Evolutionary conservation across 2,329 filamentous ascomycete genomes (phyloP).

Genomic region (Malbranchea zuffiana): DNA sequence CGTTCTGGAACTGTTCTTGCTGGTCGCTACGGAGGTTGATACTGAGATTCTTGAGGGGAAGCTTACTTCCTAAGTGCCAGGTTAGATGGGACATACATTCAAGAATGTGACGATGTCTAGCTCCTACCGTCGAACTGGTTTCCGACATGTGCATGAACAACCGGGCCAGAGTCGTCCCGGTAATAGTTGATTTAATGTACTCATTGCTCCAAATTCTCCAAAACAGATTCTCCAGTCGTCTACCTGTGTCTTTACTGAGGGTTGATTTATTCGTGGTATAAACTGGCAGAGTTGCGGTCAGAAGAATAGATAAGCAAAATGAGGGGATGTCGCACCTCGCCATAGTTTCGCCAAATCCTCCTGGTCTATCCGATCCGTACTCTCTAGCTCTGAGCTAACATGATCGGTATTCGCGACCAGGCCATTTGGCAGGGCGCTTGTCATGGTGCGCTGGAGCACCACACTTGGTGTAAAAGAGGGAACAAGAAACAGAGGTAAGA

Average conservation of each 20-base stretch:
- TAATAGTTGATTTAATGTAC: conserved; percentile 27
- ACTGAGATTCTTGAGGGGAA: too few species aligned
- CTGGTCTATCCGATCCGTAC: conserved; percentile 27
- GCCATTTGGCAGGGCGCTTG: conserved; percentile 29
- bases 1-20: too few species aligned
- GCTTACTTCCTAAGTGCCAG: too few species aligned
- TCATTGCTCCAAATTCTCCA: conserved; percentile 42
- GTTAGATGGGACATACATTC: too few species aligned
- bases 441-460: too few species aligned
- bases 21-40: too few species aligned
- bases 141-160: conserved; percentile 37
- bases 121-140: too few species aligned
- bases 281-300: conserved; percentile 25
- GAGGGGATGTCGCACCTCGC: conserved; percentile 42
- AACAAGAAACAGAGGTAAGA: too few species aligned
- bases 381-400: conserved; percentile 28
- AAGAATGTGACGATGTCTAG: too few species aligned
- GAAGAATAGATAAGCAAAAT: conserved; percentile 11
- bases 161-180: conserved; percentile 29
- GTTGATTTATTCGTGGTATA: conserved; percentile 37
- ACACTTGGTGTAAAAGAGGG: too few species aligned
- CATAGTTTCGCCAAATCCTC: conserved; percentile 37
- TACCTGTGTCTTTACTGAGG: conserved; percentile 31
- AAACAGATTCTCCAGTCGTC: conserved; percentile 41
- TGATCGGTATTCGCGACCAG: conserved; percentile 29